Base-by-base conservation (phyloP, 768 basidiomycete genomes). In the Naganishia antarctica region DNA sequence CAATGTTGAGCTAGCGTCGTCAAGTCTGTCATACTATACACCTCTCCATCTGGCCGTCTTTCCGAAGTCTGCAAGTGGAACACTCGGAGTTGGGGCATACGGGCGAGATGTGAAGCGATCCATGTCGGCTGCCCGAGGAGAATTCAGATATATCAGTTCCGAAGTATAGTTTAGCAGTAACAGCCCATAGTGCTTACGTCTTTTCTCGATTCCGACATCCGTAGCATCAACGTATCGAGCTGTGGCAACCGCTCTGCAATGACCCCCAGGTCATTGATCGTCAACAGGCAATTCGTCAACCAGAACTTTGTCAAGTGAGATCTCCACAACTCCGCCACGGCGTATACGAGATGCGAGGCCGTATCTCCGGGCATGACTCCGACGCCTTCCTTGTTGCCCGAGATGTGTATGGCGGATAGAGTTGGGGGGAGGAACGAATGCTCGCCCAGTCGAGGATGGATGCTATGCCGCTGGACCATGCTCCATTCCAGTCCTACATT, bases 51-150 rank as follows among this genome's bases (percentile, higher is more conserved):
- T 18, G 32, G 44, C 11, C 37, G 40, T 28, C 57, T 57, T n/a
- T 65, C 64, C 4, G 47, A 59, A 13, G 64, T 65, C n/a, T 57
- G 41, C 11, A 66, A 8, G 37, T 66, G 65, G 16, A 66, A 60
- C 32, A 51, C 34, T 25, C 60, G 49, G 5, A 66, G 60, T 28
- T 43, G 7, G 8, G 60, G 65, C 31, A 66, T 31, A 15, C 49
- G 34, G 2, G 34, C 26, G 4, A 66, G 41, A 44, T 61, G 45
- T 0, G 11, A 32, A 23, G 57, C 57, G 45, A 58, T 58, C 43
- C 53, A 29, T 29, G 31, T 29, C 18, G 45, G 63, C 63, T 58
- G 31, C 26, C 15, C 4, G 15, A 13, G 4, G 13, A 34, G n/a
- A n/a, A n/a, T n/a, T n/a, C n/a, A n/a, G n/a, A n/a, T n/a, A n/a